Evolutionary conservation across 2,329 filamentous ascomycete species (phyloP).

Genomic region (Lizonia empirigonia): DNA sequence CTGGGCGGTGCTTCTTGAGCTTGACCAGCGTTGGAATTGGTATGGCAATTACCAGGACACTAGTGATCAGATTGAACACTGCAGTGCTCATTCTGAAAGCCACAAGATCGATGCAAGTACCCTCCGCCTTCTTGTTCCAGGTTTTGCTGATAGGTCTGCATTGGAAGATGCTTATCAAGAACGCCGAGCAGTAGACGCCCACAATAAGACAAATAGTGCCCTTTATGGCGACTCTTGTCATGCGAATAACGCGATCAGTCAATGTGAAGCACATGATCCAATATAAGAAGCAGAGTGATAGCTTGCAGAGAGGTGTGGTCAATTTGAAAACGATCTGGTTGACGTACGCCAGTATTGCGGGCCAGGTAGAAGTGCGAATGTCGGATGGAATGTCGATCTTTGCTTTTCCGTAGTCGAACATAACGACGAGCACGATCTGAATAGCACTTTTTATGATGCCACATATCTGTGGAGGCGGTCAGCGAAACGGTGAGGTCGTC

Average conservation of each 20-base stretch:
- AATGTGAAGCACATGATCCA: conserved; percentile 16
- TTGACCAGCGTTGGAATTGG: conserved; percentile 18
- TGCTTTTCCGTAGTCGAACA: conserved; percentile 15
- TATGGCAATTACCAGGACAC: conserved; percentile 12
- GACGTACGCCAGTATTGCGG: conserved; percentile 11
- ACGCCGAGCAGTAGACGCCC: conserved; percentile 15
- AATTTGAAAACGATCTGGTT: conserved; percentile 20
- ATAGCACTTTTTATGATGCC: conserved; percentile 17
- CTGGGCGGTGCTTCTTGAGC: conserved; percentile 14
- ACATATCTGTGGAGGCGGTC: conserved; percentile 1
- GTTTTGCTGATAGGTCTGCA: conserved; percentile 14
- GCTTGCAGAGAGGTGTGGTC: conserved; percentile 18
- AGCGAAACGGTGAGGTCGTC: background rate
- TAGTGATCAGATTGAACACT: conserved; percentile 16
- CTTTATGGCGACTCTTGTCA: conserved; percentile 14
- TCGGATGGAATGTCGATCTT: conserved; percentile 11
- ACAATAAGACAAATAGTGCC: conserved; percentile 12
- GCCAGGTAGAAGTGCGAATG: conserved; percentile 6
- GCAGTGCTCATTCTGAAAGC: conserved; percentile 19
- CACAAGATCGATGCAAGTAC: conserved; percentile 12
- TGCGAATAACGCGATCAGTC: conserved; percentile 8
- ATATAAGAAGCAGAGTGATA: conserved; percentile 16
- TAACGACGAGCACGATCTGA: conserved; percentile 11
- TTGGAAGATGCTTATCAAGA: conserved; percentile 18
- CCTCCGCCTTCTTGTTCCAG: conserved; percentile 12